These are phyloP conservation scores for Carpinus fangiana DNA, from an alignment of 306 rosid species.

Conservation along the genomic window DNA sequence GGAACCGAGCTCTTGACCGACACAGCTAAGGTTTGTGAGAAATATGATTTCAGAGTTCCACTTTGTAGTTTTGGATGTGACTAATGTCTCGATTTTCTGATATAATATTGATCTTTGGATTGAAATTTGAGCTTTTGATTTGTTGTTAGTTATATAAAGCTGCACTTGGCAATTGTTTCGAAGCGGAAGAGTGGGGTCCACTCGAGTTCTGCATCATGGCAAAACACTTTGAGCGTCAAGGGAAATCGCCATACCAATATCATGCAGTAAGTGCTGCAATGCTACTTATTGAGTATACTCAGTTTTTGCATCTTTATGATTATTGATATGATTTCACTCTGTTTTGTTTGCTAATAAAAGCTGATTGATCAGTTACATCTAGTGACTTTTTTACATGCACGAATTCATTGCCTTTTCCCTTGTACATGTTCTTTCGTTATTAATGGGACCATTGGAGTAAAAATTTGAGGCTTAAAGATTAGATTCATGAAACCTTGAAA, in stretches of 20 bases:
- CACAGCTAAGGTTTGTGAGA: conserved; percentile 57
- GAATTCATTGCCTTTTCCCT: not conserved
- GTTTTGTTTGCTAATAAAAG: not conserved
- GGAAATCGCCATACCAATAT: conserved; percentile 82
- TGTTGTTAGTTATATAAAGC: conserved; percentile 73
- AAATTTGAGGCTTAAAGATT: not conserved
- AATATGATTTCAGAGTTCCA: not conserved
- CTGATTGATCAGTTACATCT: not conserved
- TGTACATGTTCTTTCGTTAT: not conserved
- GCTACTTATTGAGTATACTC: not conserved
- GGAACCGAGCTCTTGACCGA: conserved; percentile 93
- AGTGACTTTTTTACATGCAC: not conserved
- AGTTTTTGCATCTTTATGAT: not conserved
- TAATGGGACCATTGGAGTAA: not conserved
- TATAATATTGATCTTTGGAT: conserved; percentile 4
- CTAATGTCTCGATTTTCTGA: not conserved
- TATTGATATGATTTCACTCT: not conserved
- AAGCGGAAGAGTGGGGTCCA: conserved; percentile 91
- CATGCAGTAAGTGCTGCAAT: conserved; percentile 69
- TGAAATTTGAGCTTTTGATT: conserved; percentile 10
- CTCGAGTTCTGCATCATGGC: conserved; percentile 86
- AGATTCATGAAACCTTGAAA: not conserved
- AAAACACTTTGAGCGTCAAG: conserved; percentile 91
- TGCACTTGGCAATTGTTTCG: conserved; percentile 90
- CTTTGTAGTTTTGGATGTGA: not conserved